Evolutionary conservation across 2,329 filamentous ascomycete genomes (phyloP), one percentile per base, ranked within the genome.

Genomic region (Diaporthe batatas): DNA sequence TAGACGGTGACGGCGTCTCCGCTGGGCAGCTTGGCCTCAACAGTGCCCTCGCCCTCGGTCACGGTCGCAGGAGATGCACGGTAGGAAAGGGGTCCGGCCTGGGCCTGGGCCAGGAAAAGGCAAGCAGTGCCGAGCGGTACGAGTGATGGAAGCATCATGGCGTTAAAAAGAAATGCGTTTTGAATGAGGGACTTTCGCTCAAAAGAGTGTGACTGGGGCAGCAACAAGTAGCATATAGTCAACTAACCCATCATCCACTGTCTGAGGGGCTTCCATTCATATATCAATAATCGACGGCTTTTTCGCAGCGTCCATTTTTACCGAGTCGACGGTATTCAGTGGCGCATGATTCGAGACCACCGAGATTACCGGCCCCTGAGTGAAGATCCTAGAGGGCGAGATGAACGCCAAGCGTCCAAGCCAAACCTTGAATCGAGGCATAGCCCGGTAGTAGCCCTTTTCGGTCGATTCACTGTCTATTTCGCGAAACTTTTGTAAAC

Each of bases 311-410:
- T 49, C 29, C 44, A 49, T 34, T 36, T 51, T 23, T 8, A 23
- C 62, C 42, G 59, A 65, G 44, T 51, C 49, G 62, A 21, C 62
- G 62, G 62, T 51, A 51, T 51, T 51, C 29, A 14, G 36, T 14
- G 62, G 44, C 44, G 62, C 62, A 65, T 65, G 62, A 65, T 65
- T 65, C 62, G 62, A 65, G 62, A 51, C 62, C 62, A 65, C 62
- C 62, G 62, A 65, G 44, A 51, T 51, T 65, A 25, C 62, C 62
- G 44, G 62, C 62, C 62, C 62, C 62, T 65, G 62, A 51, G 44
- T 16, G 62, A 7, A 12, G 44, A 65, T 65, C 62, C 14, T 23
- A 36, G 44, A 39, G 44, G 12, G 62, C 62, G 62, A 65, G 62
- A 65, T 65, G 44, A 65, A 47, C 62, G 62, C 62, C 62, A 65